These are phyloP conservation scores for Suhomyces prunicola DNA, from an alignment of 805 yeast genomes.

Conservation along the genomic window DNA sequence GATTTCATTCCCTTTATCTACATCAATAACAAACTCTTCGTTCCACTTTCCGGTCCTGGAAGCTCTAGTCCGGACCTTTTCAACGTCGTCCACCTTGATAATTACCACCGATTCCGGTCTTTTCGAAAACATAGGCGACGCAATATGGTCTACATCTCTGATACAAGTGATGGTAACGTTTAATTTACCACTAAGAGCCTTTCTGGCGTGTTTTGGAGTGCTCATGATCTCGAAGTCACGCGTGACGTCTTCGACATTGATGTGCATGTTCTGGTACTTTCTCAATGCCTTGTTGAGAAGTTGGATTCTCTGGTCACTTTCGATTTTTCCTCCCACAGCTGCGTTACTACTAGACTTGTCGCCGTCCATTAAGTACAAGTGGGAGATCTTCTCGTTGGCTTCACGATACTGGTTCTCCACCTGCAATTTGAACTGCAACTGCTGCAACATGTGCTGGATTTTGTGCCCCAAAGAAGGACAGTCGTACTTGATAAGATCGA, in stretches of 20 bases:
- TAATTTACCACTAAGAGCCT: slow-evolving; percentile 79
- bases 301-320: slow-evolving; percentile 81
- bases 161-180: slow-evolving; percentile 71
- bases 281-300: slow-evolving; percentile 79
- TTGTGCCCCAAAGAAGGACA: slow-evolving; percentile 93
- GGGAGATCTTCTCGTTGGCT: slow-evolving; percentile 86
- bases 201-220: slow-evolving; percentile 72
- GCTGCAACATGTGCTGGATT: slow-evolving; percentile 93
- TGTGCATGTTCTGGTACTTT: slow-evolving; percentile 85
- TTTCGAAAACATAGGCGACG: slow-evolving; percentile 73
- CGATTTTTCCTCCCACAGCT: slow-evolving; percentile 83
- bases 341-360: slow-evolving; percentile 81
- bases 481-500: slow-evolving; percentile 86
- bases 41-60: slow-evolving; percentile 78
- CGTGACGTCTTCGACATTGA: slow-evolving; percentile 60
- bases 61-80: slow-evolving; percentile 69
- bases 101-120: slow-evolving; percentile 76
- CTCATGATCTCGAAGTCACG: slow-evolving; percentile 64
- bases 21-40: slow-evolving; percentile 75
- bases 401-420: slow-evolving; percentile 91
- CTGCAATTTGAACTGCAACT: slow-evolving; percentile 87
- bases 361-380: slow-evolving; percentile 85
- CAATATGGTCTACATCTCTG: slow-evolving; percentile 89
- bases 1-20: slow-evolving; percentile 89
- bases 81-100: slow-evolving; percentile 85